Percentiles rank a stretch among this genome's conserved stretches.
Evolutionary conservation across 192 early-diverging fungal species (phyloP).

Genomic region (Podila horticola): DNA sequence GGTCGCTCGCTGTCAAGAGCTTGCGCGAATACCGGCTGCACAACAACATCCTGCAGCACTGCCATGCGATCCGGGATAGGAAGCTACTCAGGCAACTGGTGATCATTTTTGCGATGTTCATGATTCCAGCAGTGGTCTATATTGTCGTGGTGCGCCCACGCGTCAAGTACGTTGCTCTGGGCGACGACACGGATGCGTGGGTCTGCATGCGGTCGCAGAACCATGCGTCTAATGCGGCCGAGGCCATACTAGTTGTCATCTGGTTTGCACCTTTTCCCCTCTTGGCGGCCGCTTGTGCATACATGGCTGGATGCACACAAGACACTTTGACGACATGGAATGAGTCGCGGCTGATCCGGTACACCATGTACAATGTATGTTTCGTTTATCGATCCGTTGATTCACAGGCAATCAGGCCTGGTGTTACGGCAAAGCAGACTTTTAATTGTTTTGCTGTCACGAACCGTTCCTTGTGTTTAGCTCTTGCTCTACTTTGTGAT

Average conservation of each 20-base stretch:
- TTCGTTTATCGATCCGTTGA: background rate
- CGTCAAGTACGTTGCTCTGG: background rate
- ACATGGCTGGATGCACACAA: background rate
- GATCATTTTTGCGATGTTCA: background rate
- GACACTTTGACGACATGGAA: background rate
- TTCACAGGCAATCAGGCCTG: too few relatives aligned
- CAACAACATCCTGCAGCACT: background rate
- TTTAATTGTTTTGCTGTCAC: too few relatives aligned
- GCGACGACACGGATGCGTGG: background rate
- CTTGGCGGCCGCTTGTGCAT: background rate
- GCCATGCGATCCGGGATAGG: background rate
- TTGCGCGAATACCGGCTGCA: background rate
- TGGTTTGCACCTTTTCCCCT: background rate
- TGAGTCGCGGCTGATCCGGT: background rate
- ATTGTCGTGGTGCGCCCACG: background rate
- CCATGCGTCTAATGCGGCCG: background rate
- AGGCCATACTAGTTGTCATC: background rate
- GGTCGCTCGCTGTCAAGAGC: background rate
- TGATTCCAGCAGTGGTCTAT: background rate
- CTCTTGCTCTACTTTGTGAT: background rate
- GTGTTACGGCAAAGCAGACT: too few relatives aligned
- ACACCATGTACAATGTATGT: conserved; percentile 1
- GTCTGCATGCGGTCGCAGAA: background rate
- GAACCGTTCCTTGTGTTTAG: background rate
- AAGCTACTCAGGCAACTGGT: background rate